phyloP scores from a whole-genome alignment of 1,284 basidiomycete species.

The Melampsora americana region DNA sequence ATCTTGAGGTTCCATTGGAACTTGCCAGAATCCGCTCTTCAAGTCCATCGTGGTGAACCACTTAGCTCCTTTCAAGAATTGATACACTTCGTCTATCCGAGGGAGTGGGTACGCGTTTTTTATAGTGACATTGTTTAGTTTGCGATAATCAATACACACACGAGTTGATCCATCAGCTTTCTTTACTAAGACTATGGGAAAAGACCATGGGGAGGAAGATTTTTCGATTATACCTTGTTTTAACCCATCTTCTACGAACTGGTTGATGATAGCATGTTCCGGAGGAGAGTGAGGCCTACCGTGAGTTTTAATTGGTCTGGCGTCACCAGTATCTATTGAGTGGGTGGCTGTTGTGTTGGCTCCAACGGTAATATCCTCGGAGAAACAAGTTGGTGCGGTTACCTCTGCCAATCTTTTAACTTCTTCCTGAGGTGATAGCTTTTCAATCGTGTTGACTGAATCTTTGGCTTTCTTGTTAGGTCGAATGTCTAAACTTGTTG shows the following conservation, averaged over 20 bases:
- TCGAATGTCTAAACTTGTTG: not conserved
- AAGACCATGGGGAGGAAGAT: not conserved
- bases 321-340: not conserved
- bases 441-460: not conserved
- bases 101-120: constrained; percentile 6
- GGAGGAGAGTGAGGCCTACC: not conserved
- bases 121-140: not conserved
- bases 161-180: not conserved
- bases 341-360: not conserved
- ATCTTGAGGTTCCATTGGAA: not conserved
- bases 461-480: not conserved
- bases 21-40: constrained; percentile 9
- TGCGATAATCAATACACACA: constrained; percentile 3
- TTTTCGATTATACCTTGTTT: constrained; percentile 11
- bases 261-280: constrained; percentile 1
- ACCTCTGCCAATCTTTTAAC: not conserved
- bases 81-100: not conserved
- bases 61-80: not conserved
- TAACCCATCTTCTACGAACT: constrained; percentile 1
- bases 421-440: not conserved
- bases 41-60: constrained; percentile 8
- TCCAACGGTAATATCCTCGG: not conserved
- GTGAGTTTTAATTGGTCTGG: not conserved
- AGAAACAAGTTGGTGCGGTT: not conserved
- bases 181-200: constrained; percentile 1